A percentile compares a stretch with the other conserved stretches of the same genome.
phyloP scores from a whole-genome alignment of 441 rosid species.

The Omphalea diandra region DNA sequence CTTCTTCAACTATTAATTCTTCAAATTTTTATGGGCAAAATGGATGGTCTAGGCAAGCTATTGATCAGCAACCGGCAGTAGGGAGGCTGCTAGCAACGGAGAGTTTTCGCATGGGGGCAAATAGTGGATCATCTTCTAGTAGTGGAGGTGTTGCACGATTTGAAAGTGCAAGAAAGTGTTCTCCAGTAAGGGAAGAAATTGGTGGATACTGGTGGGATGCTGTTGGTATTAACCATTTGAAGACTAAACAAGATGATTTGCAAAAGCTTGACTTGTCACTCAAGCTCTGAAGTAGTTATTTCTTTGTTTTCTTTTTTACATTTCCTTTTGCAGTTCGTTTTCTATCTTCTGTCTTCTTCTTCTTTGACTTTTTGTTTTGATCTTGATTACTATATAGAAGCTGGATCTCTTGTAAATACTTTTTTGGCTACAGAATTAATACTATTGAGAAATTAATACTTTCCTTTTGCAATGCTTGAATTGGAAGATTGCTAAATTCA shows the following conservation, averaged over 20 bases:
- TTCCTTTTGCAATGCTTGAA: neutral
- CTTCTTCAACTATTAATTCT: conserved; percentile 23
- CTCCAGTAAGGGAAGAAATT: conserved; percentile 28
- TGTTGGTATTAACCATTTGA: conserved; percentile 33
- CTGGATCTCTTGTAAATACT: conserved; percentile 17
- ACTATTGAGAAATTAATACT: neutral
- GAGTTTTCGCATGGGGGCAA: conserved; percentile 17
- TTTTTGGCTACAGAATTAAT: neutral
- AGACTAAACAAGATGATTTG: conserved; percentile 53
- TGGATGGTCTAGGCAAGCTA: conserved; percentile 35
- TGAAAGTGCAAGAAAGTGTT: conserved; percentile 32
- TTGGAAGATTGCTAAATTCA: conserved; percentile 9
- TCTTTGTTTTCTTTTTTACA: neutral
- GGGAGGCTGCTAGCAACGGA: conserved; percentile 41
- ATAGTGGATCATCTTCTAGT: conserved; percentile 23
- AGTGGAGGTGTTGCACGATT: conserved; percentile 38
- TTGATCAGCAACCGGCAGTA: conserved; percentile 44
- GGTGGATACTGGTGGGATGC: conserved; percentile 41
- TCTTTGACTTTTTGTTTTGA: neutral
- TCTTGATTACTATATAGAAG: neutral
- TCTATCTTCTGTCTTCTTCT: neutral
- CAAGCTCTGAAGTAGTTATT: conserved; percentile 55
- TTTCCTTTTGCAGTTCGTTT: conserved; percentile 1
- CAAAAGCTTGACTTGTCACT: conserved; percentile 86
- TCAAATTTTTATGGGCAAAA: conserved; percentile 39